Evolutionary conservation across 176 grass and related monocot species (phyloP).

Genomic region (Bolboschoenus planiculmis): DNA sequence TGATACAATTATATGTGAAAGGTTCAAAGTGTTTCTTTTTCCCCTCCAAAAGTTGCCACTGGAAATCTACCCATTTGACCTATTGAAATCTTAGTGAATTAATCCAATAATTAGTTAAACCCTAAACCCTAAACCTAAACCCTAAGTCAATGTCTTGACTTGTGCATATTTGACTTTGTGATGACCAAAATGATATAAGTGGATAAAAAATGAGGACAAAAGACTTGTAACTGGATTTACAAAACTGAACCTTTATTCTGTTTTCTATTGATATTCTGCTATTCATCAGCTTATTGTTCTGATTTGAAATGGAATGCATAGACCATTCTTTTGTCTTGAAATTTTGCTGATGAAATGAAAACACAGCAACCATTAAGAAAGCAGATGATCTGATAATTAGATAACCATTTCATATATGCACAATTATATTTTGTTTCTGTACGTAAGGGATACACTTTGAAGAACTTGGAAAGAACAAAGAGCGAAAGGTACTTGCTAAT

Average conservation of each 20-base stretch:
- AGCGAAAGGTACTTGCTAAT: too few relatives aligned
- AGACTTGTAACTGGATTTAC: background rate
- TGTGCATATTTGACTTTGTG: too few relatives aligned
- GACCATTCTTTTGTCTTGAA: background rate
- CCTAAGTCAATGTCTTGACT: too few relatives aligned
- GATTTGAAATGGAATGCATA: background rate
- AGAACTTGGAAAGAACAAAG: background rate
- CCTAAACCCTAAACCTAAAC: too few relatives aligned
- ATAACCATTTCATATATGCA: background rate
- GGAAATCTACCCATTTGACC: background rate
- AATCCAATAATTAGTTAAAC: too few relatives aligned
- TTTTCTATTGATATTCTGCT: background rate
- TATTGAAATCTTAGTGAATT: too few relatives aligned
- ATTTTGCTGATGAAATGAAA: background rate
- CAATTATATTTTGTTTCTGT: background rate
- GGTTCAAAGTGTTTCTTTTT: background rate
- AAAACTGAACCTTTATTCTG: background rate
- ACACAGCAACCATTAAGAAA: background rate
- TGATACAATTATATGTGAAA: background rate
- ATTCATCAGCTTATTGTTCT: background rate
- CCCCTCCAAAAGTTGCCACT: background rate
- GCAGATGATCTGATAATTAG: too few relatives aligned
- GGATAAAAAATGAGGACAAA: background rate
- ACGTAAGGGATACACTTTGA: background rate
- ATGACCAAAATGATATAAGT: background rate